A percentile compares a stretch with the other conserved stretches of the same genome.
These are phyloP conservation scores for Mycena maculata DNA, from an alignment of 768 basidiomycete species.

Conservation along the genomic window DNA sequence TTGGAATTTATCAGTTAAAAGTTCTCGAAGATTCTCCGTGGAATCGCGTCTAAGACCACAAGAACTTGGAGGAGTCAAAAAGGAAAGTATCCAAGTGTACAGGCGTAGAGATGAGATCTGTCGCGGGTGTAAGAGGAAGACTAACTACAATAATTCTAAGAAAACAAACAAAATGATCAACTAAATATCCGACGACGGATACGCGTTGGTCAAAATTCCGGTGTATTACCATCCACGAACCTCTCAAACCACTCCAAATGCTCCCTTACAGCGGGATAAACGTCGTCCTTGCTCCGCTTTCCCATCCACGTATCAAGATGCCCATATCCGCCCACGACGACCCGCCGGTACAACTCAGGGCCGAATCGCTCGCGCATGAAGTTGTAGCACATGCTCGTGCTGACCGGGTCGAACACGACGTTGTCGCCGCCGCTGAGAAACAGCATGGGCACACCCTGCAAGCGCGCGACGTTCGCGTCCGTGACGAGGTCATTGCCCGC, in stretches of 20 bases:
- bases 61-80: too few relatives aligned
- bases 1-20: too few relatives aligned
- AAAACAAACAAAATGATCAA: too few relatives aligned
- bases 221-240: not conserved
- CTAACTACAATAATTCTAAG: too few relatives aligned
- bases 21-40: too few relatives aligned
- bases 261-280: slow-evolving; percentile 26
- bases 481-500: slow-evolving; percentile 27
- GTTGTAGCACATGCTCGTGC: slow-evolving; percentile 33
- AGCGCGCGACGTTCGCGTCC: slow-evolving; percentile 27
- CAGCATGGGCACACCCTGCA: slow-evolving; percentile 25
- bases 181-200: too few relatives aligned
- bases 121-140: too few relatives aligned
- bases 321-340: slow-evolving; percentile 31
- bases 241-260: slow-evolving; percentile 28
- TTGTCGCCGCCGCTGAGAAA: slow-evolving; percentile 34
- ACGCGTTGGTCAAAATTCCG: too few relatives aligned
- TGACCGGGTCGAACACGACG: slow-evolving; percentile 27
- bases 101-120: too few relatives aligned
- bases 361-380: slow-evolving; percentile 31
- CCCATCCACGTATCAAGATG: slow-evolving; percentile 38
- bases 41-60: too few relatives aligned
- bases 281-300: slow-evolving; percentile 26
- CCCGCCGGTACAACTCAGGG: slow-evolving; percentile 24
- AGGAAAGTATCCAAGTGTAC: too few relatives aligned